Conservation (phyloP, 768 basidiomycete genomes). For the Leccinum ochraceum region DNA sequence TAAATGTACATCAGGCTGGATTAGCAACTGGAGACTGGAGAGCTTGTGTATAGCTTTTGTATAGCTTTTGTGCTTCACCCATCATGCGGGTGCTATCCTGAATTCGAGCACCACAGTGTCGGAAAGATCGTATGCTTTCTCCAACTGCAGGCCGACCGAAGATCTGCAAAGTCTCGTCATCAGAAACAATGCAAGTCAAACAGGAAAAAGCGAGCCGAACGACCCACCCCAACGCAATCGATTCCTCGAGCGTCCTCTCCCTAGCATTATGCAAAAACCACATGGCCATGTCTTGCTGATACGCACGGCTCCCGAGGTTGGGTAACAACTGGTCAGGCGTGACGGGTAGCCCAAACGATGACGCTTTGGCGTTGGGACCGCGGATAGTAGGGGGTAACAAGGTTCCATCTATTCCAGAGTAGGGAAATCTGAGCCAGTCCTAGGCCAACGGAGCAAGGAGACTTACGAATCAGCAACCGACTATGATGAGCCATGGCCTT, state of each 20-base stretch:
- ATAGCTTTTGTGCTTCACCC: neutral
- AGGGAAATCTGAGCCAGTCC: neutral
- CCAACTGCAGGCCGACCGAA: neutral
- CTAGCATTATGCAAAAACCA: constrained; percentile 42
- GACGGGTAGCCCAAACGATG: constrained; percentile 15
- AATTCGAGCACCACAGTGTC: neutral
- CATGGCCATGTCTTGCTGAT: constrained; percentile 50
- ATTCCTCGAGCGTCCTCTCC: constrained; percentile 39
- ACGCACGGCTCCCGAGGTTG: constrained; percentile 46
- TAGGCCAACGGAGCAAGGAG: neutral
- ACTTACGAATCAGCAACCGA: constrained; percentile 37
- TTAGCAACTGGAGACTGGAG: neutral
- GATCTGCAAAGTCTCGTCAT: neutral
- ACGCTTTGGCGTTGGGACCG: constrained; percentile 2
- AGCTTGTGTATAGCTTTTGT: neutral
- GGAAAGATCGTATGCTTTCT: neutral
- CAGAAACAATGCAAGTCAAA: neutral
- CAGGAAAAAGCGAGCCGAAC: neutral
- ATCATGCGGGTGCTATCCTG: neutral
- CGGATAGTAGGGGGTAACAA: constrained; percentile 12
- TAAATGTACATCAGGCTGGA: neutral
- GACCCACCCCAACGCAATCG: neutral
- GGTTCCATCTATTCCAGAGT: constrained; percentile 20
- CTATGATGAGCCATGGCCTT: constrained; percentile 31
- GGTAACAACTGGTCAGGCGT: constrained; percentile 49